A percentile compares a stretch with the other conserved stretches of the same genome.
These are phyloP conservation scores for Eustoma russellianum DNA, from an alignment of 257 asterid species.

Conservation along the genomic window DNA sequence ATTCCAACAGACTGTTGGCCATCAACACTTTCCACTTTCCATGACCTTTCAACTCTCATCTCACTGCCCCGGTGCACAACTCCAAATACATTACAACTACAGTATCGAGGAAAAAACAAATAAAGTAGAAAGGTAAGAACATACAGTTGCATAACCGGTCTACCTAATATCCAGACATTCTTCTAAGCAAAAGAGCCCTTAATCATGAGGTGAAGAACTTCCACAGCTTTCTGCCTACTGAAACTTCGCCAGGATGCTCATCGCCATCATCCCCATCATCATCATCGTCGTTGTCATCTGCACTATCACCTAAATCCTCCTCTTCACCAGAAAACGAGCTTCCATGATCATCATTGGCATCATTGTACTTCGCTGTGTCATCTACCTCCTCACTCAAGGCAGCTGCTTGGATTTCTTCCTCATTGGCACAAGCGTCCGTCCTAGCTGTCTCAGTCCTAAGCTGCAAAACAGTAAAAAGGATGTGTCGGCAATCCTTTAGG, in stretches of 20 bases:
- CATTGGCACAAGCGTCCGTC: conserved; percentile 17
- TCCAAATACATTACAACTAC: too few species aligned
- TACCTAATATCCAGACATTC: neutral
- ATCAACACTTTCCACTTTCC: too few species aligned
- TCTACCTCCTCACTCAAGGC: conserved; percentile 35
- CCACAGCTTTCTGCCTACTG: conserved; percentile 66
- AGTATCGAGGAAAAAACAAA: too few species aligned
- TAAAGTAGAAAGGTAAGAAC: too few species aligned
- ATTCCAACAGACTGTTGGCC: too few species aligned
- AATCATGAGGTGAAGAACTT: conserved; percentile 69
- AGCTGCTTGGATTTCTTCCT: conserved; percentile 16
- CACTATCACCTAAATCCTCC: neutral
- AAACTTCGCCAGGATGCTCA: conserved; percentile 46
- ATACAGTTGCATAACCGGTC: neutral
- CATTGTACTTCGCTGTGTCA: conserved; percentile 34
- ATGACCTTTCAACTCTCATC: too few species aligned
- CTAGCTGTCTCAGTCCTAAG: conserved; percentile 18
- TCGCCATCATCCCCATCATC: conserved; percentile 28
- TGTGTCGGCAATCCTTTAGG: neutral
- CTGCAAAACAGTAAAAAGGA: conserved; percentile 29
- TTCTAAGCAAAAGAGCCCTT: neutral
- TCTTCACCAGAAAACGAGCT: conserved; percentile 29
- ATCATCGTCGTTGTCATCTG: conserved; percentile 14
- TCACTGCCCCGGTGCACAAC: too few species aligned
- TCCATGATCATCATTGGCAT: conserved; percentile 34